Conservation (phyloP, 495 filamentous ascomycete species). For the Friedmanniomyces endolithicus region DNA sequence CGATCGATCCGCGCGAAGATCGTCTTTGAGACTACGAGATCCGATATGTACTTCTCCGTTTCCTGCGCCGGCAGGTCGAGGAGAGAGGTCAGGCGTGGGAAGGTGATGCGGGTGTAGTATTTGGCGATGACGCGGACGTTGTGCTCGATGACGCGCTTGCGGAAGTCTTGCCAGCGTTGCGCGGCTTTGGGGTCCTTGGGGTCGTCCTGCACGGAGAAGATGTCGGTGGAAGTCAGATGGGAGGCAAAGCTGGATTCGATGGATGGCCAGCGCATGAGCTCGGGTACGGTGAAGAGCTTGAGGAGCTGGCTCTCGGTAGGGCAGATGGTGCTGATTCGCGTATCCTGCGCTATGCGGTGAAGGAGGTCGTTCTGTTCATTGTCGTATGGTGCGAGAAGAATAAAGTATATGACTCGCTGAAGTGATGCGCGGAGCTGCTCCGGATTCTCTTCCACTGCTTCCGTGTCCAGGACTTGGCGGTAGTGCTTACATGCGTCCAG, state of each 20-base stretch:
- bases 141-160: conserved; percentile 97
- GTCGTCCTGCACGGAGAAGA: conserved; percentile 42
- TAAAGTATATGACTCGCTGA: conserved; percentile 89
- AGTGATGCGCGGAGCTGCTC: conserved; percentile 71
- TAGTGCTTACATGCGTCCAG: conserved; percentile 96
- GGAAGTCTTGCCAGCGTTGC: conserved; percentile 80
- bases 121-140: conserved; percentile 95
- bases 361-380: conserved; percentile 97
- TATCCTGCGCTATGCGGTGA: conserved; percentile 71
- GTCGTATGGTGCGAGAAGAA: conserved; percentile 91
- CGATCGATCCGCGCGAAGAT: conserved; percentile 97
- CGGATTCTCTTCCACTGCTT: conserved; percentile 80
- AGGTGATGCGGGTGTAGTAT: conserved; percentile 94
- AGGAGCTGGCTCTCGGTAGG: conserved; percentile 66
- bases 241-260: conserved; percentile 76
- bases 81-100: conserved; percentile 75
- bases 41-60: conserved; percentile 94
- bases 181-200: conserved; percentile 58
- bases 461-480: conserved; percentile 86
- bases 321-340: conserved; percentile 42
- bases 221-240: conserved; percentile 79
- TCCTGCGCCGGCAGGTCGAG: conserved; percentile 87
- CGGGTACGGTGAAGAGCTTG: conserved; percentile 86
- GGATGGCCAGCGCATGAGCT: conserved; percentile 96
- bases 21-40: conserved; percentile 89